Conservation (phyloP, 2,329 filamentous ascomycete genomes). For the Aspergillus ochraceoroseus region DNA sequence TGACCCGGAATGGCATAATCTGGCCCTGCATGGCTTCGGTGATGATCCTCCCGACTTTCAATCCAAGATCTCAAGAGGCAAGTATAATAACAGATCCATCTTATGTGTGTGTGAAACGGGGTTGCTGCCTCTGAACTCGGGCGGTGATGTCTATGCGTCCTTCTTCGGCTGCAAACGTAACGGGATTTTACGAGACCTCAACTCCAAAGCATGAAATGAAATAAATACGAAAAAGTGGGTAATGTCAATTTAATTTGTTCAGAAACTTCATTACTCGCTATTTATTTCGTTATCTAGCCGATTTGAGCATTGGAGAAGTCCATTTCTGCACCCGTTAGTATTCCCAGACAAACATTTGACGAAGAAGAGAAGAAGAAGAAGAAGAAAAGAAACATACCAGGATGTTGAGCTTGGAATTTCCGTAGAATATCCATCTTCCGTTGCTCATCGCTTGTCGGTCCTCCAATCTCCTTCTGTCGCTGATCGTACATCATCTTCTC, state of each 20-base stretch:
- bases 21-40: constrained; percentile 25
- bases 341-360: not conserved
- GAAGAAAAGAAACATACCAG: constrained; percentile 36
- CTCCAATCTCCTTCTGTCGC: constrained; percentile 87
- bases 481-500: constrained; percentile 99
- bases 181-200: too few species aligned
- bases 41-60: not conserved
- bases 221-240: too few species aligned
- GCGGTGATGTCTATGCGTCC: too few species aligned
- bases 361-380: not conserved
- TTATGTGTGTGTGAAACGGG: too few species aligned
- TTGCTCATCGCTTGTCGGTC: constrained; percentile 88
- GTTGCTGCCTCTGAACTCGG: too few species aligned
- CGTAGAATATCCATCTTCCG: constrained; percentile 89
- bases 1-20: constrained; percentile 26
- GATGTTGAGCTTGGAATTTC: constrained; percentile 81
- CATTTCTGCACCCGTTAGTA: constrained; percentile 49
- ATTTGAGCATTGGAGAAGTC: constrained; percentile 64
- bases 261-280: constrained; percentile 22
- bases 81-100: too few species aligned
- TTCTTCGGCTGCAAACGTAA: too few species aligned
- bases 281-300: constrained; percentile 38
- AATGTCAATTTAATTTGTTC: too few species aligned
- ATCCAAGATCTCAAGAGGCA: too few species aligned
- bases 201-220: too few species aligned